Evolutionary conservation across 2,329 filamentous ascomycete species (phyloP).

Genomic region (Botrytis aclada): DNA sequence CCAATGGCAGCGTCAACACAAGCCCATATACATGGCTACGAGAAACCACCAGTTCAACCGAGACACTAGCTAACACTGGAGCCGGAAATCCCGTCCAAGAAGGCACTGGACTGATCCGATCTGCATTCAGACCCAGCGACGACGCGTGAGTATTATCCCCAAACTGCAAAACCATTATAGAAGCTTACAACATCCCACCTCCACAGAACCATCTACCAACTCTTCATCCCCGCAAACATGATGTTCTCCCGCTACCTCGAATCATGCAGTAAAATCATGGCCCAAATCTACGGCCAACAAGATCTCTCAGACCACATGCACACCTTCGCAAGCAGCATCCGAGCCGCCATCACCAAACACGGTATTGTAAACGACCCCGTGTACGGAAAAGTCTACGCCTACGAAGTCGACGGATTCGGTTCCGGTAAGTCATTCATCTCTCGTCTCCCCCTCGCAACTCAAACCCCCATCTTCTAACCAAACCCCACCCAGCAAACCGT

Average conservation of each 20-base stretch:
- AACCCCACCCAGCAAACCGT: slow-evolving; percentile 52
- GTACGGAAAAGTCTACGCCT: slow-evolving; percentile 70
- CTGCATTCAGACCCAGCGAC: slow-evolving; percentile 86
- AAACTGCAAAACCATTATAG: background rate
- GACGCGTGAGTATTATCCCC: slow-evolving; percentile 55
- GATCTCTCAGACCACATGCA: slow-evolving; percentile 56
- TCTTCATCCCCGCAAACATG: slow-evolving; percentile 88
- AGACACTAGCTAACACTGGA: slow-evolving; percentile 75
- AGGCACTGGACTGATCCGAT: slow-evolving; percentile 76
- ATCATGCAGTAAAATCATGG: slow-evolving; percentile 51
- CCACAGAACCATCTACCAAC: slow-evolving; percentile 65
- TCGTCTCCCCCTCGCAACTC: no score
- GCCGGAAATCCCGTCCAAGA: slow-evolving; percentile 73
- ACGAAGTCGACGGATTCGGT: slow-evolving; percentile 74
- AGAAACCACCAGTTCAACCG: slow-evolving; percentile 68
- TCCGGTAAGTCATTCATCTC: slow-evolving; percentile 38
- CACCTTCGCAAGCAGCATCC: slow-evolving; percentile 59
- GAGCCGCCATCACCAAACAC: slow-evolving; percentile 64
- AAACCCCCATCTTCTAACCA: slow-evolving; percentile 24
- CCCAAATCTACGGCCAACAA: slow-evolving; percentile 46
- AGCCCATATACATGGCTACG: slow-evolving; percentile 75
- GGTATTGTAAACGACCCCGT: slow-evolving; percentile 64
- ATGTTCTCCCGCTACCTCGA: slow-evolving; percentile 67
- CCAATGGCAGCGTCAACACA: slow-evolving; percentile 53
- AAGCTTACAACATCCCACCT: background rate